Evolutionary conservation across 345 rosid genomes (phyloP), one percentile per base, ranked within the genome.

Genomic region (Hibiscus trionum): DNA sequence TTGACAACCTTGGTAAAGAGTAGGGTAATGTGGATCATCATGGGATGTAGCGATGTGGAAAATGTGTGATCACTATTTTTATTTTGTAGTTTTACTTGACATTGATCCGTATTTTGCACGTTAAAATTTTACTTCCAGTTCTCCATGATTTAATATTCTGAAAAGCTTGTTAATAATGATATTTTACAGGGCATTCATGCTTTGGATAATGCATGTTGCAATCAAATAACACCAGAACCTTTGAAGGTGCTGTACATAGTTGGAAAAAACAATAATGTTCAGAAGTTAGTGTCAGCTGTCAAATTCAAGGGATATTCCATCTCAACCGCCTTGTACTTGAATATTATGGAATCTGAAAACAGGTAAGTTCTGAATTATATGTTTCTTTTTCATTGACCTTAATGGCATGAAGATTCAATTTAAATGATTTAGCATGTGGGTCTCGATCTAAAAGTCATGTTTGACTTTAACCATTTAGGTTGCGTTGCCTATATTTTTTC

Each of bases 241-340:
- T 24, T 44, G 33, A 66, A 81, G 81, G 78, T 70, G 56, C 75
- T 81, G 59, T 77, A 72, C 73, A 71, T 87, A 59, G 75, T 81
- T 75, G 74, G 80, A 50, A 80, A 80, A 70, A 82, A 81, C 53
- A 73, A 61, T 47, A 76, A 66, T 70, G 71, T 82, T 75, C 17
- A 61, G 69, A 79, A 79, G 62, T 70, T 87, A 52, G 79, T 49
- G 16, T 80, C 77, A 73, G 59, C 79, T 57, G 83, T 85, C 72
- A 76, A 83, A 77, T 62, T 78, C 55, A 80, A 86, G 53, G 84
- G 85, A 60, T 77, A 75, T 75, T 71, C 76, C 12, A 50, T 82
- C 73, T 80, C 81, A 62, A 47, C 19, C n/a, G 66, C 46, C 58
- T 74, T 75, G 35, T 59, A 72, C 72, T 53, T 46, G 49, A 61